phyloP scores from a whole-genome alignment of 139 green algal species.

The Ettlia oleoabundans region DNA sequence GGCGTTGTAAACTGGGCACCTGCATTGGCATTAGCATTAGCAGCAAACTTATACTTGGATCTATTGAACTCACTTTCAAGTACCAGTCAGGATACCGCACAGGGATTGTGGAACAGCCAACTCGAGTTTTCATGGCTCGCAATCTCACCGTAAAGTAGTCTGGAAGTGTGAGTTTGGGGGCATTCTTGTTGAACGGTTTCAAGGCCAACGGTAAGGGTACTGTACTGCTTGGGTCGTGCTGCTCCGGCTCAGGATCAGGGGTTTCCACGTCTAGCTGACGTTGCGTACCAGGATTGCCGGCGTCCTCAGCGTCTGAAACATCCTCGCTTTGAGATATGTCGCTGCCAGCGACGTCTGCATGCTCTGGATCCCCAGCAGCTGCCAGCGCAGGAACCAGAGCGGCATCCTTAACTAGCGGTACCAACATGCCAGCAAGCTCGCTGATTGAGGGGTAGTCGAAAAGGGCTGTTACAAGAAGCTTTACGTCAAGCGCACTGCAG shows the following conservation, averaged over 20 bases:
- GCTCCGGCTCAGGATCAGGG: not conserved
- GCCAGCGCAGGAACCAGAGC: not conserved
- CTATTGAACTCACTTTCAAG: too few relatives aligned
- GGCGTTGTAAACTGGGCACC: conserved; percentile 9
- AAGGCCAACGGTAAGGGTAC: not conserved
- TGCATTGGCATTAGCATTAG: not conserved
- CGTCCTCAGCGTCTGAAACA: not conserved
- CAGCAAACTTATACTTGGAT: too few relatives aligned
- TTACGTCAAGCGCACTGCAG: conserved; percentile 29
- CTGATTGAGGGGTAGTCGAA: conserved; percentile 60
- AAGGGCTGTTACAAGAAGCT: conserved; percentile 50
- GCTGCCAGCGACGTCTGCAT: not conserved
- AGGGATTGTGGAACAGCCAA: not conserved
- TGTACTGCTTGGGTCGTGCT: not conserved
- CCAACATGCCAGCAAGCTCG: not conserved
- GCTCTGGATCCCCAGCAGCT: not conserved
- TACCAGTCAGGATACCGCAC: not conserved
- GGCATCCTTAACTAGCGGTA: not conserved
- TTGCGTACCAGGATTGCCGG: not conserved
- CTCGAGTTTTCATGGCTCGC: not conserved
- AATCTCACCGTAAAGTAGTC: conserved; percentile 38
- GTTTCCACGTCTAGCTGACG: not conserved
- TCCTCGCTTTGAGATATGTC: not conserved
- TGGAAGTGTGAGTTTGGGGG: conserved; percentile 22
- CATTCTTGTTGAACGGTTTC: conserved; percentile 27